A percentile compares a stretch with the other conserved stretches of the same genome.
Conservation (phyloP, 2,329 filamentous ascomycete species). For the Colletotrichum agaves region DNA sequence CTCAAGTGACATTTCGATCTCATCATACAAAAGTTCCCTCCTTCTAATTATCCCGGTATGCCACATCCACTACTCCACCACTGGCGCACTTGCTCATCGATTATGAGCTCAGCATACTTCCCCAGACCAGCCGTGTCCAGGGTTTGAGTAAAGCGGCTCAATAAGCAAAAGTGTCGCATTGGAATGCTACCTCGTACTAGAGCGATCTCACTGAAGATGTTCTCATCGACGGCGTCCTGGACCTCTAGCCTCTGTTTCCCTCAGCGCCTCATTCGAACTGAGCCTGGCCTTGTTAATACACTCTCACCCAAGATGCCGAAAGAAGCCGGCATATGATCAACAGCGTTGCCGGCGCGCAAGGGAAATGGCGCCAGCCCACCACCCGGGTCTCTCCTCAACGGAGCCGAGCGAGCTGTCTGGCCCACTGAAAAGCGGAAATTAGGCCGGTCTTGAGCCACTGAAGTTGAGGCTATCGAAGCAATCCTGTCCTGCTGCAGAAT, state of each 20-base stretch:
- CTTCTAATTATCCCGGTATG: slow-evolving; percentile 13
- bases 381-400: slow-evolving; percentile 12
- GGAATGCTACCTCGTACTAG: not conserved
- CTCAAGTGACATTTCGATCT: not conserved
- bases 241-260: not conserved
- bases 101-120: slow-evolving; percentile 24
- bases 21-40: not conserved
- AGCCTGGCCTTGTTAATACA: not conserved
- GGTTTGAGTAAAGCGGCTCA: not conserved
- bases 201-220: not conserved
- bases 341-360: not conserved
- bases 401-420: slow-evolving; percentile 10
- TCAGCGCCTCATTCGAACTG: no score
- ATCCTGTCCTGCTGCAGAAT: slow-evolving; percentile 19
- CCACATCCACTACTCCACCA: not conserved
- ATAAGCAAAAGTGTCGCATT: not conserved
- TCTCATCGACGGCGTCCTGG: not conserved
- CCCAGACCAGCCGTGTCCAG: not conserved
- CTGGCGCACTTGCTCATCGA: not conserved
- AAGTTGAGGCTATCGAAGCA: slow-evolving; percentile 23
- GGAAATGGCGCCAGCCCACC: slow-evolving; percentile 17
- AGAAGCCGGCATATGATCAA: not conserved
- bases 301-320: not conserved
- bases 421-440: slow-evolving; percentile 33
- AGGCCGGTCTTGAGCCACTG: slow-evolving; percentile 17